Conservation (phyloP, 129 eudicot species). For the Flaveria ramosissima region DNA sequence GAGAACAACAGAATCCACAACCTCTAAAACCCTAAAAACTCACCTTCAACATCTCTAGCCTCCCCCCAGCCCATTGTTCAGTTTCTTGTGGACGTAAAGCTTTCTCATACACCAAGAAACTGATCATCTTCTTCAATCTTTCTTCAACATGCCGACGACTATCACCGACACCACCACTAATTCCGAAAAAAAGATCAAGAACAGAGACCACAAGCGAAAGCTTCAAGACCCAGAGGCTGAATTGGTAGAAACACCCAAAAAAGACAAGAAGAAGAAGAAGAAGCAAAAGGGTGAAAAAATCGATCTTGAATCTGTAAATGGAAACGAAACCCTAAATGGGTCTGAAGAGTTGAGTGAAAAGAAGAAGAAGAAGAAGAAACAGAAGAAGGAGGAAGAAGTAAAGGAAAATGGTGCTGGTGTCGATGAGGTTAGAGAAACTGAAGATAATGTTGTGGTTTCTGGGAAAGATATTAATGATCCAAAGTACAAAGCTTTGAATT, state of each 20-base stretch:
- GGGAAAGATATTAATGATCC: constrained; percentile 70
- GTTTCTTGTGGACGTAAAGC: constrained; percentile 17
- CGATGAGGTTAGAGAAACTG: constrained; percentile 53
- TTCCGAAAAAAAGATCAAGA: constrained; percentile 53
- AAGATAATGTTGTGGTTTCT: constrained; percentile 74
- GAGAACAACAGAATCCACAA: constrained; percentile 8
- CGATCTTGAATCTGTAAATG: constrained; percentile 29
- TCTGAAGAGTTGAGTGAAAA: constrained; percentile 35
- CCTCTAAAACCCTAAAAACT: constrained; percentile 45
- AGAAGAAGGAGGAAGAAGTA: constrained; percentile 40
- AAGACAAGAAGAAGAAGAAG: constrained; percentile 61
- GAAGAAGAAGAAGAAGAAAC: constrained; percentile 44
- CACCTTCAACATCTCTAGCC: constrained; percentile 7
- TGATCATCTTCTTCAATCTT: background rate
- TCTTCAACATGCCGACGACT: constrained; percentile 41
- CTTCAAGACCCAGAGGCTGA: constrained; percentile 48
- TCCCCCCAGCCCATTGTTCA: constrained; percentile 23
- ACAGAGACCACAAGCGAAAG: constrained; percentile 61
- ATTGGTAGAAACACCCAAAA: constrained; percentile 31
- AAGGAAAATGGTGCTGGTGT: constrained; percentile 1
- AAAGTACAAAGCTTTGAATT: constrained; percentile 58
- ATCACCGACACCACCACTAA: constrained; percentile 28
- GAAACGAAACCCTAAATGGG: constrained; percentile 28
- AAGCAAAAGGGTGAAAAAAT: constrained; percentile 28
- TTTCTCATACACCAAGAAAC: constrained; percentile 28